Evolutionary conservation across 1,284 basidiomycete species (phyloP).

Genomic region (Cystobasidium slooffiae): DNA sequence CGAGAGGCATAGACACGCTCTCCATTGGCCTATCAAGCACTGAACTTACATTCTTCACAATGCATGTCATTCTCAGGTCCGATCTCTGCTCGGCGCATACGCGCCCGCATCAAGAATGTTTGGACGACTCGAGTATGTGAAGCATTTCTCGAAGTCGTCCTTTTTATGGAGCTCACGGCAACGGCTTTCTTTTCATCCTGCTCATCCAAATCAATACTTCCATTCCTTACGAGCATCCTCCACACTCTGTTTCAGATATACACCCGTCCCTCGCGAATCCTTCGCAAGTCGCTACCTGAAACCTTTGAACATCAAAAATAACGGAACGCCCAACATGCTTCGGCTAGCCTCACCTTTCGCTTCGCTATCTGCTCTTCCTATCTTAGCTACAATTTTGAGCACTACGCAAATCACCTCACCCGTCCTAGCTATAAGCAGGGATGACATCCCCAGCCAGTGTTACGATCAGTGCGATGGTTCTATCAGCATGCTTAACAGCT

Average conservation of each 20-base stretch:
- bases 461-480: conserved; percentile 14
- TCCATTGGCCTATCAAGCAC: no score
- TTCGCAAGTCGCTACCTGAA: not conserved
- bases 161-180: not conserved
- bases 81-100: not conserved
- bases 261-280: no score
- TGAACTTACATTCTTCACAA: not conserved
- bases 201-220: not conserved
- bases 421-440: conserved; percentile 1
- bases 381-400: not conserved
- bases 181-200: not conserved
- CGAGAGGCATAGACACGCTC: no score
- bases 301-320: not conserved
- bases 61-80: not conserved
- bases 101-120: not conserved
- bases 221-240: not conserved
- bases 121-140: not conserved
- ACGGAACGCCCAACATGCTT: conserved; percentile 16
- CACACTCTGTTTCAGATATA: not conserved
- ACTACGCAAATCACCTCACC: not conserved
- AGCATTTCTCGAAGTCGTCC: not conserved
- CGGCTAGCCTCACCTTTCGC: not conserved
- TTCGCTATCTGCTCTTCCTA: not conserved
- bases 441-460: conserved; percentile 13
- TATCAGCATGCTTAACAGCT: conserved; percentile 26